Conservation (phyloP, 371 early-diverging fungal genomes). For the Mucor velutinosus region DNA sequence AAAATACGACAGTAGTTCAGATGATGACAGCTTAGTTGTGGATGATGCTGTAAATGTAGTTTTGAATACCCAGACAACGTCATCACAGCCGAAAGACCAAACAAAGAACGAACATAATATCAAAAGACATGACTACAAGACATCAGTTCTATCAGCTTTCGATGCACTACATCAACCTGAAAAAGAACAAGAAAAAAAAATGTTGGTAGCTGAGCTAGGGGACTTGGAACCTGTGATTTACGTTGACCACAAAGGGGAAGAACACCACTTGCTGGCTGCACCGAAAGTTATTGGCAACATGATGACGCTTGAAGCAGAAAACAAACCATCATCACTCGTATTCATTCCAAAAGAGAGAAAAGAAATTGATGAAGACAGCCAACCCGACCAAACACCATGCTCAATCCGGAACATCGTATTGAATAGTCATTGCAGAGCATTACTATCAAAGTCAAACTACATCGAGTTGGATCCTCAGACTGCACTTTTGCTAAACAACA, state of each 20-base stretch:
- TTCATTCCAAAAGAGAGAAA: slow-evolving; percentile 3
- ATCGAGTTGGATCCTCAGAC: slow-evolving; percentile 8
- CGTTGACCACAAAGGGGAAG: slow-evolving; percentile 14
- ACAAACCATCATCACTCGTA: neutral
- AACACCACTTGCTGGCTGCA: slow-evolving; percentile 17
- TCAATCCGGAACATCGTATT: slow-evolving; percentile 9
- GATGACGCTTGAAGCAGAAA: slow-evolving; percentile 13
- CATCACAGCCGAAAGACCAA: slow-evolving; percentile 12
- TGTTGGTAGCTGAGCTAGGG: slow-evolving; percentile 18
- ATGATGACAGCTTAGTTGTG: too few relatives aligned
- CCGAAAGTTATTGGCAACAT: slow-evolving; percentile 16
- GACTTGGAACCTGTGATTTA: slow-evolving; percentile 17
- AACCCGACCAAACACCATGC: neutral
- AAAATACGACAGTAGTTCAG: too few relatives aligned
- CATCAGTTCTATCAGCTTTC: slow-evolving; percentile 16
- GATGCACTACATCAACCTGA: slow-evolving; percentile 14
- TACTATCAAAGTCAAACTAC: slow-evolving; percentile 10
- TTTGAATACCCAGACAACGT: neutral
- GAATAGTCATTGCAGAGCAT: slow-evolving; percentile 1
- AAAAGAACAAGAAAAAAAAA: slow-evolving; percentile 20
- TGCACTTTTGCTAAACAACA: slow-evolving; percentile 10
- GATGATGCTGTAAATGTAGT: too few relatives aligned
- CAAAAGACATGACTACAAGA: slow-evolving; percentile 14
- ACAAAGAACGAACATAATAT: neutral
- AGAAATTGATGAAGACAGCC: neutral